Conservation (phyloP, 129 eudicot species). For the Tagetes patula region DNA sequence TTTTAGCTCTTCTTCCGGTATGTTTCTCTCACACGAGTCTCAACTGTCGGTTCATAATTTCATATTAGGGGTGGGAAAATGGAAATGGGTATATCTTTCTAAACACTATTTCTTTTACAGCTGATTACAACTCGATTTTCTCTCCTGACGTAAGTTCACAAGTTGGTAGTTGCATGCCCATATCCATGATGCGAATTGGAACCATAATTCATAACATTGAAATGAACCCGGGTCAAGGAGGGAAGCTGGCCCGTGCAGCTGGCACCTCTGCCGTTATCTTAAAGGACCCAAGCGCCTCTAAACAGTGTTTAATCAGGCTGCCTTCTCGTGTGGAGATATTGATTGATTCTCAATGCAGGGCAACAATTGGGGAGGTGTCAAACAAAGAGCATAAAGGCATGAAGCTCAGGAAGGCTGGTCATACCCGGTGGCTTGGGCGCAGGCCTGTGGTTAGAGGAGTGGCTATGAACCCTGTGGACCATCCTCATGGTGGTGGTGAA, state of each 20-base stretch:
- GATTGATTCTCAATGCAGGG: slow-evolving; percentile 62
- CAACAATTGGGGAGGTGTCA: slow-evolving; percentile 70
- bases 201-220: slow-evolving; percentile 80
- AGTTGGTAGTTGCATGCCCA: slow-evolving; percentile 68
- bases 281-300: slow-evolving; percentile 60
- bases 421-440: slow-evolving; percentile 69
- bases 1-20: slow-evolving; percentile 37
- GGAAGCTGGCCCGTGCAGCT: slow-evolving; percentile 73
- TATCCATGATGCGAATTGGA: slow-evolving; percentile 77
- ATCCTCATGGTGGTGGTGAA: slow-evolving; percentile 98
- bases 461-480: slow-evolving; percentile 89
- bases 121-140: slow-evolving; percentile 34
- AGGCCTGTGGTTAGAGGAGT: slow-evolving; percentile 83
- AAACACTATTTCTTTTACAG: slow-evolving; percentile 8
- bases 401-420: slow-evolving; percentile 78
- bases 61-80: slow-evolving; percentile 1
- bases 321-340: slow-evolving; percentile 65
- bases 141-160: slow-evolving; percentile 63
- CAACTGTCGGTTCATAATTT: slow-evolving; percentile 7
- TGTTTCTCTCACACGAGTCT: slow-evolving; percentile 10
- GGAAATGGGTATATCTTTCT: neutral
- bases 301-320: slow-evolving; percentile 47
- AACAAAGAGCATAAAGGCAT: slow-evolving; percentile 56
- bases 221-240: slow-evolving; percentile 84
- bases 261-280: slow-evolving; percentile 75